Base-by-base conservation (phyloP, 371 early-diverging fungal genomes). In the Actinomortierella wolfii region DNA sequence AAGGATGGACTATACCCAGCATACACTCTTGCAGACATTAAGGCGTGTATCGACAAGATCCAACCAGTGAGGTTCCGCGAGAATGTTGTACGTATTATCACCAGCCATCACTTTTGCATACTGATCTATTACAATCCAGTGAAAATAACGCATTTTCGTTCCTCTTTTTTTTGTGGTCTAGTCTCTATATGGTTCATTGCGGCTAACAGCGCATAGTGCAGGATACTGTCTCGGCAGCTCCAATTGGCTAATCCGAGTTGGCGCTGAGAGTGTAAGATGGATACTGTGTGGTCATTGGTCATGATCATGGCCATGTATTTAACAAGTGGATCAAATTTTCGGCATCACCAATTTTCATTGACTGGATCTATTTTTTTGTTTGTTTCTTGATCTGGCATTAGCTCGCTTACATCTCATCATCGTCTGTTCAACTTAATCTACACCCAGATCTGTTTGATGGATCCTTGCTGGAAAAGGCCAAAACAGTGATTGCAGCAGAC, bases 361-460 rank as follows among this genome's bases (percentile, higher is more conserved):
- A n/a, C n/a, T n/a, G n/a, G n/a, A n/a, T n/a, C n/a, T n/a, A n/a
- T n/a, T n/a, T n/a, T n/a, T n/a, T n/a, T n/a, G n/a, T n/a, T n/a
- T n/a, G n/a, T n/a, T n/a, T n/a, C n/a, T n/a, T n/a, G n/a, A n/a
- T n/a, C n/a, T n/a, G n/a, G n/a, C n/a, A n/a, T n/a, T 76, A 87
- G 70, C 81, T 92, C 17, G 86, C 83, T 6, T 82, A 89, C 47
- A 52, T 92, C 11, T 88, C 92, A 0, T 79, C 88, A 9, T 87
- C 92, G 17, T 87, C 90, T 3, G 67, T 81, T 21, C 69, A 80
- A 11, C 47, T 78, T 3, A 78, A 87, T 51, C 74, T 89, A 14
- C 93, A 93, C 57, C 90, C 93, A 28, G 81, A 85, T 28, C 82
- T 84, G 20, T 86, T 91, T 74, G 92, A 92, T 57, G 64, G 64